Base-by-base conservation (phyloP, 331 rosid genomes). In the Ulmus americana region DNA sequence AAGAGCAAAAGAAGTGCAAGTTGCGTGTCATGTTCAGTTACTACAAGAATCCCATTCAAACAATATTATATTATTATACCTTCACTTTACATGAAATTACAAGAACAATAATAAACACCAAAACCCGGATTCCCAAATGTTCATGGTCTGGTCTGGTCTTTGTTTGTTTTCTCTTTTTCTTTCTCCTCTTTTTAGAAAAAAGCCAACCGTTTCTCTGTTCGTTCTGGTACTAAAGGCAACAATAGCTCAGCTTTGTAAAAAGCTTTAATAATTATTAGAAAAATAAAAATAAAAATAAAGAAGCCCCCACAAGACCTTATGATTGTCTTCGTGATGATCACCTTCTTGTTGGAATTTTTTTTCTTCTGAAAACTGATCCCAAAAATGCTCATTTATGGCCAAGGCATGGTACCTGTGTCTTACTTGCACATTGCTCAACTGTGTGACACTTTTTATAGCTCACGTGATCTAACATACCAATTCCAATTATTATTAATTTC, bases 11-110 rank as follows among this genome's bases (percentile, higher is more conserved):
- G 54, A 68, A 60, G 66, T 62, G 74, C 70, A 14, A 59, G 65
- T 68, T 68, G 79, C 79, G 75, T 75, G 74, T 51, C 60, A 60
- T 67, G 2, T 63, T 72, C 12, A 67, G 63, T 28, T 28, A 28
- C 41, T 10, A 41, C 64, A 45, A 59, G 78, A 61, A 61, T 67
- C 64, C 42, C 40, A 28, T 28, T 28, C 35, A 28, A 28, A 28
- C 3, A 28, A 28, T 28, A 28, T 28, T 28, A 28, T 28, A 15
- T 53, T 7, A 53, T 7, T 16, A 6, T 53, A 3, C 39, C 10
- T 28, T 28, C 4, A 28, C 2, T 28, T 28, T 28, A 28, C 35
- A 28, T 28, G 35, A 28, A 28, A 28, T 28, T 1, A 18, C 58
- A 53, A 20, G 6, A 15, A 16, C 2, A 53, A 12, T 11, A 10